Evolutionary conservation across 768 basidiomycete genomes (phyloP).

Genomic region (Russula foetens): DNA sequence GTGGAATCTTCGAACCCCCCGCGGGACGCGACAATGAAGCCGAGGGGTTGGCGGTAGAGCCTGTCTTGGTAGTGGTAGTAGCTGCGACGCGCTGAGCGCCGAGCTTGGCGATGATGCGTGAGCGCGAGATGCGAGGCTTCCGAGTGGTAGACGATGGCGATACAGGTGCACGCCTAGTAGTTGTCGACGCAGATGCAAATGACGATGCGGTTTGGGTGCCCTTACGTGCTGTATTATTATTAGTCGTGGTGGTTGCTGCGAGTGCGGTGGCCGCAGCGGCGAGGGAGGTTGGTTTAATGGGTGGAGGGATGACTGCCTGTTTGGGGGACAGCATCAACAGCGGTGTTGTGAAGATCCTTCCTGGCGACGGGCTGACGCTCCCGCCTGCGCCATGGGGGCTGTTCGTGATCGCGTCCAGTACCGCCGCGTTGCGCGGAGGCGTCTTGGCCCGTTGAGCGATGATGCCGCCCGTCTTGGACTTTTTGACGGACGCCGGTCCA

Average conservation of each 20-base stretch:
- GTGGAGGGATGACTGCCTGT: slow-evolving; percentile 16
- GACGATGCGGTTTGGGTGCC: neutral
- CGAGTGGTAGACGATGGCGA: slow-evolving; percentile 30
- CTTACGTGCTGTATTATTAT: neutral
- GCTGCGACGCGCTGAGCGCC: slow-evolving; percentile 59
- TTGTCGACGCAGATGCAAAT: no score
- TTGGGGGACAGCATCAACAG: slow-evolving; percentile 33
- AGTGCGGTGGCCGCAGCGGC: slow-evolving; percentile 23
- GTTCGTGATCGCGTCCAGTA: slow-evolving; percentile 31
- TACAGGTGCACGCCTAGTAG: neutral
- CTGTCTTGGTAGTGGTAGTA: neutral
- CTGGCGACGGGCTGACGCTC: slow-evolving; percentile 18
- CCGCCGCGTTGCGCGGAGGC: slow-evolving; percentile 15
- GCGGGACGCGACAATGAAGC: neutral
- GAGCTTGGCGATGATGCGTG: slow-evolving; percentile 68
- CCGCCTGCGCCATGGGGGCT: slow-evolving; percentile 21
- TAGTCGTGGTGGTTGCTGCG: neutral
- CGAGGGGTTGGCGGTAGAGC: neutral
- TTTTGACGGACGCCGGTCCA: slow-evolving; percentile 3
- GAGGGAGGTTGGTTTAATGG: slow-evolving; percentile 26
- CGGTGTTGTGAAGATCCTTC: slow-evolving; percentile 48
- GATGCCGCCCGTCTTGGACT: slow-evolving; percentile 14
- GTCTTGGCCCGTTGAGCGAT: slow-evolving; percentile 12
- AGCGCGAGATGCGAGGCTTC: slow-evolving; percentile 73
- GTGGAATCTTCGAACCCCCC: slow-evolving; percentile 7